Conservation (phyloP, 306 rosid species). For the Quercus variabilis region DNA sequence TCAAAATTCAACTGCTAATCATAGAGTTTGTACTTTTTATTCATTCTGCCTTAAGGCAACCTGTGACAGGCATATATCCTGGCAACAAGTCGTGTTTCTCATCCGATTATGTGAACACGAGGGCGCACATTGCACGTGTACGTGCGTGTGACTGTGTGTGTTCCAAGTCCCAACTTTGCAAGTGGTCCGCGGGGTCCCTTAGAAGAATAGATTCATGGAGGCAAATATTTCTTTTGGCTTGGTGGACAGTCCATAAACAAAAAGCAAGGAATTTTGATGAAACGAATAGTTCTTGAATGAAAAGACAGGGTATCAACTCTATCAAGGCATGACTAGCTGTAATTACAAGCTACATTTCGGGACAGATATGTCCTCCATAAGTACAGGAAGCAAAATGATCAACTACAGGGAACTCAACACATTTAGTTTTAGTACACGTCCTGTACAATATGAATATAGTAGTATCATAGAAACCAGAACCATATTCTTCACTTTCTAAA, state of each 20-base stretch:
- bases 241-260: conserved; percentile 73
- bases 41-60: conserved; percentile 12
- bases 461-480: conserved; percentile 22
- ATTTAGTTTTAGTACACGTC: conserved; percentile 27
- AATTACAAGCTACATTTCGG: conserved; percentile 27
- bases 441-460: neutral
- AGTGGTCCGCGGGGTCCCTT: conserved; percentile 56
- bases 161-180: conserved; percentile 23
- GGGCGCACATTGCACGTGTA: conserved; percentile 12
- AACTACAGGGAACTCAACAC: conserved; percentile 11
- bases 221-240: conserved; percentile 44
- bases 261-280: conserved; percentile 48
- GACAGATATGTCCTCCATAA: conserved; percentile 35
- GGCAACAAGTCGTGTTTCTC: conserved; percentile 6
- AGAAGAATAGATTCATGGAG: conserved; percentile 66
- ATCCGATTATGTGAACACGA: conserved; percentile 23
- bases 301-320: conserved; percentile 50
- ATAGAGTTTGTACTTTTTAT: neutral
- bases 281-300: conserved; percentile 41
- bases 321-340: conserved; percentile 41
- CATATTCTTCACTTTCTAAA: conserved; percentile 8
- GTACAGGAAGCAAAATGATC: conserved; percentile 35
- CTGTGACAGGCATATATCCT: conserved; percentile 1
- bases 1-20: conserved; percentile 3
- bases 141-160: neutral